These are phyloP conservation scores for Capronia coronata DNA, from an alignment of 2,329 filamentous ascomycete genomes.

Conservation along the genomic window DNA sequence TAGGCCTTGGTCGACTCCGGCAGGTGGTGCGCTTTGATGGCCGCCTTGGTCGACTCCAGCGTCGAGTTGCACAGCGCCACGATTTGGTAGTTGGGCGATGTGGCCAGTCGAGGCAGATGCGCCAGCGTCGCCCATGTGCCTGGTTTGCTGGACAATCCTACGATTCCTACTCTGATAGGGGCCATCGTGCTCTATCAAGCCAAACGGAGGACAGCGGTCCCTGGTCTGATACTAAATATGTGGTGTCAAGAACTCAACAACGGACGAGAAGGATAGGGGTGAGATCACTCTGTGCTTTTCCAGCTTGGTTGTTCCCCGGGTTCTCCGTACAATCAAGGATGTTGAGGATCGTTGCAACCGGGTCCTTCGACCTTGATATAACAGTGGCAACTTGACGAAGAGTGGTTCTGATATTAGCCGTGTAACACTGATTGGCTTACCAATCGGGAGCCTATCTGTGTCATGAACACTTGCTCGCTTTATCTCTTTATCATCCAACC, in stretches of 20 bases:
- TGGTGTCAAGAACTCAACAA: no score
- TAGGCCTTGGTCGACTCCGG: conserved; percentile 43
- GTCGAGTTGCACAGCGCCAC: conserved; percentile 50
- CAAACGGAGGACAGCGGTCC: no score
- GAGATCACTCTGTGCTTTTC: no score
- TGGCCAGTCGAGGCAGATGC: conserved; percentile 55
- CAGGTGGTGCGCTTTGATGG: conserved; percentile 43
- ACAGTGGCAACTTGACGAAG: no score
- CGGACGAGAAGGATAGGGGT: no score
- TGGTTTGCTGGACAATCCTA: conserved; percentile 52
- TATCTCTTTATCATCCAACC: neutral
- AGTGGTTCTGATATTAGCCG: neutral
- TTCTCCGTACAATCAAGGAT: no score
- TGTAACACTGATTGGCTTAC: neutral
- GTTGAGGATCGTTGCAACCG: no score
- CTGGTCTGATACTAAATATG: no score
- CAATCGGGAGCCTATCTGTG: neutral
- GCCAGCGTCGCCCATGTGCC: conserved; percentile 51
- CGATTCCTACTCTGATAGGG: conserved; percentile 51
- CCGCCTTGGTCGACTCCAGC: conserved; percentile 39
- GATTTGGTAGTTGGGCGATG: conserved; percentile 43
- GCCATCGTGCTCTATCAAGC: conserved; percentile 41
- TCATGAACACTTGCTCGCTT: neutral
- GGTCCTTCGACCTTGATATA: no score
- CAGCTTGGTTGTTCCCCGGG: no score